Evolutionary conservation across 352 stramenopile species (phyloP), one percentile per base, ranked within the genome.

Genomic region (Phytophthora podocarpi): DNA sequence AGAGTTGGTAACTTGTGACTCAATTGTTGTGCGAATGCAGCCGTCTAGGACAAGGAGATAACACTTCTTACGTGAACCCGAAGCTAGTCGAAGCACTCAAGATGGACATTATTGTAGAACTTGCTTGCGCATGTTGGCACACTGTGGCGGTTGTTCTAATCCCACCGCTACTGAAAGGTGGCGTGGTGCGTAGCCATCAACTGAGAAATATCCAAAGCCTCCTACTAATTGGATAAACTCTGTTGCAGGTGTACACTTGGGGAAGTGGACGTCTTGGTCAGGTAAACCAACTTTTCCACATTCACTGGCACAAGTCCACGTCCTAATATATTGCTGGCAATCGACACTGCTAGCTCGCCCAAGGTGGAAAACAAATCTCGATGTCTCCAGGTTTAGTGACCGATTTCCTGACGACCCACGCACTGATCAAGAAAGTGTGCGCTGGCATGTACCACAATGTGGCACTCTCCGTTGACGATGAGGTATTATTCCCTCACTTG

Each of bases 251-350:
- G 5, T 98, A 98, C 54, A 98, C 92, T 3, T 98, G 90, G 90
- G 92, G 92, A n/a, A 96, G 77, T 37, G 93, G 95, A 0, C 96
- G 90, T n/a, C 71, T 97, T 48, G 93, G 95, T 5, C 91, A 98
- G 72, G 77, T 97, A 58, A 45, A n/a, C n/a, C n/a, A n/a, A n/a
- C n/a, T n/a, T n/a, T n/a, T n/a, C n/a, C n/a, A n/a, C n/a, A n/a
- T n/a, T n/a, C n/a, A n/a, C n/a, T n/a, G n/a, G n/a, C n/a, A n/a
- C n/a, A n/a, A n/a, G n/a, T n/a, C n/a, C n/a, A n/a, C n/a, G n/a
- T n/a, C n/a, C n/a, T n/a, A n/a, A n/a, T n/a, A n/a, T n/a, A n/a
- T n/a, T n/a, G n/a, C n/a, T n/a, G n/a, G n/a, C n/a, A n/a, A n/a
- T n/a, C n/a, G n/a, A n/a, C n/a, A n/a, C n/a, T n/a, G n/a, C n/a